phyloP scores from a whole-genome alignment of 2,329 filamentous ascomycete species.

The Hypoxylon sp. region DNA sequence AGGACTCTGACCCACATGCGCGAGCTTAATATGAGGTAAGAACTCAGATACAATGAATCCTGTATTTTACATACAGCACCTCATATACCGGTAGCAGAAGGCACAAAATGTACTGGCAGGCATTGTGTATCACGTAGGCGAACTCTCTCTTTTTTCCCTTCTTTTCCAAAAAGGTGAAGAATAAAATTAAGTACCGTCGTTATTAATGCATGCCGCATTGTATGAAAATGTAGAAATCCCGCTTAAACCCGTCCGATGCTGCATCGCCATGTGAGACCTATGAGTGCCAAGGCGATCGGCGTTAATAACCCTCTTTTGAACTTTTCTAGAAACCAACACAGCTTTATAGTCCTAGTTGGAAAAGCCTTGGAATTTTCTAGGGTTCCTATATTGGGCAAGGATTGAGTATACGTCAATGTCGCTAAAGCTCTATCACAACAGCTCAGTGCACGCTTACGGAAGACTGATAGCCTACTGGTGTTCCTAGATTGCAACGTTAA shows the following conservation, averaged over 20 bases:
- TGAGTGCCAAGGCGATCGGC: neutral
- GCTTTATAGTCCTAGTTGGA: neutral
- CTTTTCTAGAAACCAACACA: neutral
- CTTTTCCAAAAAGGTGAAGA: too few relatives aligned
- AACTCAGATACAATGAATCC: neutral
- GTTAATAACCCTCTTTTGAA: neutral
- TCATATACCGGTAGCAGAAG: neutral
- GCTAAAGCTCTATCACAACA: neutral
- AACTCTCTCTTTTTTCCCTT: too few relatives aligned
- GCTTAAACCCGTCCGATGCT: neutral
- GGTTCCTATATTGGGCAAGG: constrained; percentile 4
- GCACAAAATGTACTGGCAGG: neutral
- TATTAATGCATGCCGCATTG: neutral
- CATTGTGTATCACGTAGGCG: neutral
- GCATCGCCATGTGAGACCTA: neutral
- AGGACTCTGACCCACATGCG: neutral
- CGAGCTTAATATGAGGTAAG: too few relatives aligned
- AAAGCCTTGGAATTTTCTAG: neutral
- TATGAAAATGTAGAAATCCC: neutral
- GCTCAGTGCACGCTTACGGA: neutral
- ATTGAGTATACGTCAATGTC: neutral
- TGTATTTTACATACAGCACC: neutral
- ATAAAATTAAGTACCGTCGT: neutral
- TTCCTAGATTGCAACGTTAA: constrained; percentile 3
- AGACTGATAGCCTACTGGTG: neutral